Evolutionary conservation across 805 yeast genomes (phyloP).

Genomic region (Kluyveromyces aestuarii): DNA sequence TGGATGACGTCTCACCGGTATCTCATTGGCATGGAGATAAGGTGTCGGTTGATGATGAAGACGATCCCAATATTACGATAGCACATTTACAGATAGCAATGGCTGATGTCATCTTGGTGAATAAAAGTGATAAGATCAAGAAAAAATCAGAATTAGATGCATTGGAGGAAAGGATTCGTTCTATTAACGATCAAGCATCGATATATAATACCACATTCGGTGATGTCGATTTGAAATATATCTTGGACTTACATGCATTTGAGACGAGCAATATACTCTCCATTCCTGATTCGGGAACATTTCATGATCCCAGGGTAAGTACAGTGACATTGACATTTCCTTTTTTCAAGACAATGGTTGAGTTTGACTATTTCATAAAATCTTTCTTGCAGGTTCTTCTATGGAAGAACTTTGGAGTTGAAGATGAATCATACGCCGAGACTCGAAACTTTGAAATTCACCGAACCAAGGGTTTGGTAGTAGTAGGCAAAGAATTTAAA

Average conservation of each 20-base stretch:
- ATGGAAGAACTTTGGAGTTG: conserved; percentile 53
- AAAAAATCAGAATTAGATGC: conserved; percentile 17
- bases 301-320: conserved; percentile 45
- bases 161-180: conserved; percentile 29
- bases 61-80: conserved; percentile 42
- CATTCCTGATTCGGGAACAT: conserved; percentile 11
- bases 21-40: conserved; percentile 57
- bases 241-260: conserved; percentile 75
- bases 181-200: conserved; percentile 63
- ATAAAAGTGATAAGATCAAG: conserved; percentile 58
- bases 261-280: conserved; percentile 30
- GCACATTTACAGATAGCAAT: conserved; percentile 86
- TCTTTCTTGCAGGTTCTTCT: conserved; percentile 57
- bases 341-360: conserved; percentile 26
- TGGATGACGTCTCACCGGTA: conserved; percentile 53
- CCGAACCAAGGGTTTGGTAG: conserved; percentile 69
- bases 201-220: conserved; percentile 63
- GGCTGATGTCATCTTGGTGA: conserved; percentile 75
- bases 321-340: conserved; percentile 45
- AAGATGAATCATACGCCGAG: conserved; percentile 20
- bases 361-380: conserved; percentile 41
- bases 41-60: conserved; percentile 26
- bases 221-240: conserved; percentile 51
- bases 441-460: conserved; percentile 49
- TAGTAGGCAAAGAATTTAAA: conserved; percentile 35